phyloP scores from a whole-genome alignment of 2,329 filamentous ascomycete species.

The Orbilia javanica region DNA sequence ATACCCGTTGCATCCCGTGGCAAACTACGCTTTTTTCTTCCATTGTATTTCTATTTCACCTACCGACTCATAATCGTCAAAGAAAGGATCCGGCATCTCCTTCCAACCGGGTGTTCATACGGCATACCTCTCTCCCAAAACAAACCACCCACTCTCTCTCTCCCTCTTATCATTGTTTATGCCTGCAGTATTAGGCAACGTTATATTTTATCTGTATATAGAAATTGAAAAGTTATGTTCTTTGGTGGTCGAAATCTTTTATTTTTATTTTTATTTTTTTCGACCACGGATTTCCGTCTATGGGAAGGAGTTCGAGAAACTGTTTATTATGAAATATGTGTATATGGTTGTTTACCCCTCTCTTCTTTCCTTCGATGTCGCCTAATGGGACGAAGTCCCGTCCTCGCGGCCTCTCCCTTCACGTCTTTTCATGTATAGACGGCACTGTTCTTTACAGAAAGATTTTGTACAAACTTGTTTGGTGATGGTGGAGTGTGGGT shows the following conservation, averaged over 20 bases:
- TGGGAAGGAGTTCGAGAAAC: constrained; percentile 59
- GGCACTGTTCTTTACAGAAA: constrained; percentile 55
- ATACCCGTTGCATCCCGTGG: constrained; percentile 54
- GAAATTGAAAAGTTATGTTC: constrained; percentile 57
- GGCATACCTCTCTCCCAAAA: constrained; percentile 59
- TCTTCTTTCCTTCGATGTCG: constrained; percentile 62
- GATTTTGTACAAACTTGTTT: constrained; percentile 45
- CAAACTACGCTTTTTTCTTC: constrained; percentile 50
- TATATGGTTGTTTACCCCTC: constrained; percentile 61
- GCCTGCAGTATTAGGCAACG: constrained; percentile 33
- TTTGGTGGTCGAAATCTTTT: constrained; percentile 60
- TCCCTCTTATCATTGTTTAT: constrained; percentile 3
- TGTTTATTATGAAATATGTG: constrained; percentile 55
- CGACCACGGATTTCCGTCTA: constrained; percentile 60
- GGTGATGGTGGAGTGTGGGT: constrained; percentile 37
- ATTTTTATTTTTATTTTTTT: constrained; percentile 61
- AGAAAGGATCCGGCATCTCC: constrained; percentile 60
- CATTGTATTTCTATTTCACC: constrained; percentile 61
- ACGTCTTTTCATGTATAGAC: constrained; percentile 53
- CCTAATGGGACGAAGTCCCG: constrained; percentile 58
- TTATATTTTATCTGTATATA: constrained; percentile 57
- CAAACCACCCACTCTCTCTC: not conserved
- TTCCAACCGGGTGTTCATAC: constrained; percentile 60
- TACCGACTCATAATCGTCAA: constrained; percentile 58
- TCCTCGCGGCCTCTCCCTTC: constrained; percentile 29